Percentiles rank a stretch among this genome's conserved stretches.
Conservation (phyloP, 2,329 filamentous ascomycete genomes). For the Harringtonia aguacate region DNA sequence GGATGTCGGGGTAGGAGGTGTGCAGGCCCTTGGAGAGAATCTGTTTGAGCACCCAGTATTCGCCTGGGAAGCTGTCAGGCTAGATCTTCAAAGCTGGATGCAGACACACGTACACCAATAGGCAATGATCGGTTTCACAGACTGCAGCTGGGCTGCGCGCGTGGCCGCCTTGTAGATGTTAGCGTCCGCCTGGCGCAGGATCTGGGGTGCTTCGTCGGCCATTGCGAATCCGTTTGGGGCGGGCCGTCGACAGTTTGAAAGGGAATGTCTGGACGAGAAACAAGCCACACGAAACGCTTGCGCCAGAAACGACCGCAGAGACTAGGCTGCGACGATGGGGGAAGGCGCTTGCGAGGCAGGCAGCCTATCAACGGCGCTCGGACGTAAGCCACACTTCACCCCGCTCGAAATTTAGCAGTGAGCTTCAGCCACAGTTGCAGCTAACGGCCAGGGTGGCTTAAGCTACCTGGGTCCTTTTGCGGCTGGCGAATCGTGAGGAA, state of each 20-base stretch:
- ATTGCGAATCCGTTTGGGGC: too few species aligned
- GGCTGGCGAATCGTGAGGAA: too few species aligned
- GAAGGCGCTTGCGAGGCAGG: too few species aligned
- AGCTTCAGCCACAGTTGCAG: background rate
- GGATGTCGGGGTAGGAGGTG: constrained; percentile 64
- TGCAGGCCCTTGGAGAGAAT: constrained; percentile 77
- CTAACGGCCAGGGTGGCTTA: background rate
- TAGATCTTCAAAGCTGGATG: background rate
- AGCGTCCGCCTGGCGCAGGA: constrained; percentile 71
- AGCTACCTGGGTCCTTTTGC: background rate
- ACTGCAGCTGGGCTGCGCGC: constrained; percentile 74
- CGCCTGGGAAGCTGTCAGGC: constrained; percentile 40
- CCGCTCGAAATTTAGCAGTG: background rate
- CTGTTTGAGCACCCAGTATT: constrained; percentile 88
- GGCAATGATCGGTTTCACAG: constrained; percentile 73
- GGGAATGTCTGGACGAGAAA: too few species aligned
- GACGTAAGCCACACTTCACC: background rate
- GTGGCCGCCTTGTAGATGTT: constrained; percentile 61
- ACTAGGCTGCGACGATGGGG: background rate
- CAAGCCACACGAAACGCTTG: too few species aligned
- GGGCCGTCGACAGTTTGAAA: too few species aligned
- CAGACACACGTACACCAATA: constrained; percentile 76
- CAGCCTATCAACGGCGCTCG: too few species aligned
- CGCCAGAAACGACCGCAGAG: too few species aligned
- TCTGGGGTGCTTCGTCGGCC: constrained; percentile 59